Conservation (phyloP, 2,329 filamentous ascomycete species). For the Diaporthe humulicola region DNA sequence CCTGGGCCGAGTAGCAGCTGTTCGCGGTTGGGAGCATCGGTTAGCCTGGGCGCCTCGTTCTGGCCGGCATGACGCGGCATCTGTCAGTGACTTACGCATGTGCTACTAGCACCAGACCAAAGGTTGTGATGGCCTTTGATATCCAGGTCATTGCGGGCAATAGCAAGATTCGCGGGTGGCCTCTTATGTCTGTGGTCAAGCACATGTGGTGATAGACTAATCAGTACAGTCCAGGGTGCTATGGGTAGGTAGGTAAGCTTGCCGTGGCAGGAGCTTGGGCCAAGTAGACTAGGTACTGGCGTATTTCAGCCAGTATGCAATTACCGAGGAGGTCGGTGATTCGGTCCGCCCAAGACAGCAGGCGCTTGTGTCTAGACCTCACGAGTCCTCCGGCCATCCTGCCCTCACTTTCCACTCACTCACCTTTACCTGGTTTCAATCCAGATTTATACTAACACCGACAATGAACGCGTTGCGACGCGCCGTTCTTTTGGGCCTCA, state of each 20-base stretch:
- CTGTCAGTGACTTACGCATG: slow-evolving; percentile 79
- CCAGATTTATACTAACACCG: background rate
- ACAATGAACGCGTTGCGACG: background rate
- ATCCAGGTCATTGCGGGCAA: slow-evolving; percentile 74
- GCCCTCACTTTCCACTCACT: background rate
- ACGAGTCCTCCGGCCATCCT: background rate
- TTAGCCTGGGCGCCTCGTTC: slow-evolving; percentile 38
- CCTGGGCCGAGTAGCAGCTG: slow-evolving; percentile 96
- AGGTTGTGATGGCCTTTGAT: slow-evolving; percentile 76
- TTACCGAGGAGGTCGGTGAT: slow-evolving; percentile 10
- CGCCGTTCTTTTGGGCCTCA: background rate
- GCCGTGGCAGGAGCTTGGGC: slow-evolving; percentile 34
- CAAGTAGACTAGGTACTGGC: background rate
- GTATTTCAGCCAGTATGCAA: slow-evolving; percentile 21
- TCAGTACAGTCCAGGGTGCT: background rate
- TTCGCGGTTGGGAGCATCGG: slow-evolving; percentile 24
- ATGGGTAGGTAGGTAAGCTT: background rate
- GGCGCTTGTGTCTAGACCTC: background rate
- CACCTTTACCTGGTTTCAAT: background rate
- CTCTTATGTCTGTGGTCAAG: background rate
- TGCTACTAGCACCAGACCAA: slow-evolving; percentile 83
- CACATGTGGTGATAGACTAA: background rate
- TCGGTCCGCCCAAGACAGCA: background rate
- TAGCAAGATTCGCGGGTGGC: background rate
- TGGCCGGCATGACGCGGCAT: slow-evolving; percentile 37